Percentiles rank a stretch among this genome's conserved stretches.
These are phyloP conservation scores for Coniella lustricola DNA, from an alignment of 2,329 filamentous ascomycete species.

Conservation along the genomic window DNA sequence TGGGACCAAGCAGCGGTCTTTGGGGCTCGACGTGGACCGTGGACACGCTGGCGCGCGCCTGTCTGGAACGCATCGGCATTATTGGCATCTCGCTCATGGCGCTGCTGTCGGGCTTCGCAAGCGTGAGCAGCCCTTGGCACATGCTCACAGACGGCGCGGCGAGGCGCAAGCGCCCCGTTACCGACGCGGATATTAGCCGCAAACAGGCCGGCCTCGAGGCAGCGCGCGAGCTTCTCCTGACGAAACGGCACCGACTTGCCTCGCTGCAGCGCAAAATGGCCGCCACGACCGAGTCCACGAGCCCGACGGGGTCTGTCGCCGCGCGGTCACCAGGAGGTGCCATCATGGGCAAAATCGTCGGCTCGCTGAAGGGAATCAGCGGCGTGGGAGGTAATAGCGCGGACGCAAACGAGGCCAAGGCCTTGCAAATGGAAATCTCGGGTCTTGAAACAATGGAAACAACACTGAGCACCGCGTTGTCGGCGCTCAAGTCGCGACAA, in stretches of 20 bases:
- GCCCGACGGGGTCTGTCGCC: conserved; percentile 11
- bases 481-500: conserved; percentile 55
- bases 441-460: conserved; percentile 76
- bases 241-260: conserved; percentile 66
- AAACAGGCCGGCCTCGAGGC: conserved; percentile 75
- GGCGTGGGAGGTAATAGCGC: conserved; percentile 51
- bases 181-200: conserved; percentile 66
- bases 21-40: conserved; percentile 19
- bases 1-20: neutral
- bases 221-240: conserved; percentile 69
- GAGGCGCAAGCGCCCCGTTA: conserved; percentile 48
- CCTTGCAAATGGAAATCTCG: conserved; percentile 66
- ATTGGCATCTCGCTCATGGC: conserved; percentile 85
- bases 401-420: conserved; percentile 52
- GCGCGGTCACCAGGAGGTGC: conserved; percentile 36
- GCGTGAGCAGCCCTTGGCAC: conserved; percentile 83
- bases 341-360: conserved; percentile 66
- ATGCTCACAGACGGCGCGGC: conserved; percentile 60
- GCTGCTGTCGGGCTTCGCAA: conserved; percentile 79
- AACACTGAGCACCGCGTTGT: conserved; percentile 59
- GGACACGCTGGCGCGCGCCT: conserved; percentile 41
- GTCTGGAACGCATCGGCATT: conserved; percentile 66
- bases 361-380: conserved; percentile 49
- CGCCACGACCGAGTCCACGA: conserved; percentile 14
- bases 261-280: conserved; percentile 58